Evolutionary conservation across 2,329 filamentous ascomycete species (phyloP).

Genomic region (Pseudogymnoascus sp.): DNA sequence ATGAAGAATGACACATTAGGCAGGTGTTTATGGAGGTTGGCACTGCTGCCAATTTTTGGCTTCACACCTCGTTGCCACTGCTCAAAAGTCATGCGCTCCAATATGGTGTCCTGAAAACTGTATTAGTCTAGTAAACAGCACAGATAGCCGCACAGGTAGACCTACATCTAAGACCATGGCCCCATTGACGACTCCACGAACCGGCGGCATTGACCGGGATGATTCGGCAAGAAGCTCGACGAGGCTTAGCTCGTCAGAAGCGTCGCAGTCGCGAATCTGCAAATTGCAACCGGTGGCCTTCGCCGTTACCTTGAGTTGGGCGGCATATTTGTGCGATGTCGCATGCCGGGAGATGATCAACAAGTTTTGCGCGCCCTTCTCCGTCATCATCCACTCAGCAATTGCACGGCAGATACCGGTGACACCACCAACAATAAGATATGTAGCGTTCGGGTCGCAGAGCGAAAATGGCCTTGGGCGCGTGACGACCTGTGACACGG

Average conservation of each 20-base stretch:
- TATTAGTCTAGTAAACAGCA: neutral
- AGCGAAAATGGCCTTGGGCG: no score
- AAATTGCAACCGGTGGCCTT: neutral
- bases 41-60: slow-evolving; percentile 15
- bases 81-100: slow-evolving; percentile 2
- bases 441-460: slow-evolving; percentile 18
- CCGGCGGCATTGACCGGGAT: neutral
- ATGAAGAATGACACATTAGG: neutral
- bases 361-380: neutral
- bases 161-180: slow-evolving; percentile 22
- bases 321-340: neutral
- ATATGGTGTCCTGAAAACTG: neutral
- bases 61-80: slow-evolving; percentile 8
- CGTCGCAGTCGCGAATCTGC: neutral
- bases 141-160: neutral
- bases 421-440: slow-evolving; percentile 20
- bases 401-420: slow-evolving; percentile 18
- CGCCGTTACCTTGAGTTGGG: neutral
- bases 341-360: neutral
- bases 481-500: no score
- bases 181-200: slow-evolving; percentile 22
- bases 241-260: neutral
- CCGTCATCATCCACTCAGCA: neutral
- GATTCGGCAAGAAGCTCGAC: neutral
- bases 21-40: slow-evolving; percentile 10